Conservation (phyloP, 2,329 filamentous ascomycete species). For the Epichloe glyceriae region DNA sequence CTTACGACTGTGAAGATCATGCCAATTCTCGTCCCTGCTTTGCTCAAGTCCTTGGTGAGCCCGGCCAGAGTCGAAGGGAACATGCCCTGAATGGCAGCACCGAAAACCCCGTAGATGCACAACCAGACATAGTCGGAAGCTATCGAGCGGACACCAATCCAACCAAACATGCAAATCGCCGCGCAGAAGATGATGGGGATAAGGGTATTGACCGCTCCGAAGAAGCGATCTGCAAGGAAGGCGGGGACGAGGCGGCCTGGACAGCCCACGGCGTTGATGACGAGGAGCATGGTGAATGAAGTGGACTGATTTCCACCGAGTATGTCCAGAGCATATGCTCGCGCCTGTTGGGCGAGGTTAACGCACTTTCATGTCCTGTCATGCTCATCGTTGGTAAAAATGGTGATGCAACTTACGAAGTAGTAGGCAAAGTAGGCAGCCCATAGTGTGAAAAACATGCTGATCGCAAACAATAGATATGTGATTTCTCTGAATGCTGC, state of each 20-base stretch:
- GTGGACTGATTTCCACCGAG: constrained; percentile 33
- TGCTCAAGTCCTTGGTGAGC: constrained; percentile 38
- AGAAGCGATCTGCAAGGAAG: constrained; percentile 38
- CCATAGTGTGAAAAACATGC: constrained; percentile 31
- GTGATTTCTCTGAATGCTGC: constrained; percentile 35
- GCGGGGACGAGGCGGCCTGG: constrained; percentile 41
- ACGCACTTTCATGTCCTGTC: no score
- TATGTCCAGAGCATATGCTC: constrained; percentile 26
- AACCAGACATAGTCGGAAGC: constrained; percentile 41
- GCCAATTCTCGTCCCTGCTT: constrained; percentile 43
- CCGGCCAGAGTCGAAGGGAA: constrained; percentile 42
- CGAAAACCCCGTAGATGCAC: constrained; percentile 49
- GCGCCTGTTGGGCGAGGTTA: constrained; percentile 16
- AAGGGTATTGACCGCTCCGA: constrained; percentile 43
- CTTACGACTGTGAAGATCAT: constrained; percentile 47
- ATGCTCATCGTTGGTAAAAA: no score
- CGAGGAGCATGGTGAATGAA: constrained; percentile 44
- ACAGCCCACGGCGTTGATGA: constrained; percentile 46
- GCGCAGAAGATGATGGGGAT: constrained; percentile 35
- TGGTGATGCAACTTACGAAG: constrained; percentile 18
- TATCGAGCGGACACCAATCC: constrained; percentile 34
- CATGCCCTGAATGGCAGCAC: constrained; percentile 50
- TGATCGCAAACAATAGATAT: constrained; percentile 24
- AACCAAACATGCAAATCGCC: constrained; percentile 33
- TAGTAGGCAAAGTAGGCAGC: constrained; percentile 39